Base-by-base conservation (phyloP, 129 eudicot species). In the Rutidosis leptorrhynchoides region DNA sequence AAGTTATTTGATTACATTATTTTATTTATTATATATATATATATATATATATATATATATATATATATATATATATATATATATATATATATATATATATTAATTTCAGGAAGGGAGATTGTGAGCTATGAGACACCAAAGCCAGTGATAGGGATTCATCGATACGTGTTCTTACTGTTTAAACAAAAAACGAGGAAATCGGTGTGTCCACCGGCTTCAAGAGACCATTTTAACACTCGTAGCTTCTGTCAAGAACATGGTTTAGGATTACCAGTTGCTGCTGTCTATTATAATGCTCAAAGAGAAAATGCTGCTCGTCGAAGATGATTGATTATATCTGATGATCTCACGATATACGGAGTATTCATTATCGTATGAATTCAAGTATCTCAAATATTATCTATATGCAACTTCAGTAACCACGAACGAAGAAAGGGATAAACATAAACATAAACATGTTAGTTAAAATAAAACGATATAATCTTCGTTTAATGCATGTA, bases 301-400 rank as follows among this genome's bases (percentile, higher is more conserved):
- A 77, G 97, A 79, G 97, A 87, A 72, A 90, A 87, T 76, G 97
- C 97, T 5, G 88, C 93, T 8, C 87, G 97, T 70, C 72, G 90
- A 83, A 80, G 97, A 84, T 90, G 66, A 76, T 21, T 0, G 27
- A 1, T 7, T 9, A 23, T 12, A 26, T n/a, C 8, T 42, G 46
- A 35, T 32, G 40, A 45, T 61, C 26, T 61, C 33, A 60, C 24
- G 68, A 64, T 40, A 11, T n/a, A n/a, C n/a, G n/a, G n/a, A n/a
- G n/a, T n/a, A n/a, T n/a, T n/a, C n/a, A n/a, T 58, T 16, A 25
- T 64, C 33, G 26, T 37, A 46, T 72, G 53, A 62, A n/a, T n/a
- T n/a, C n/a, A n/a, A 43, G 28, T 54, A 14, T 37, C 64, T 17
- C 58, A 37, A 60, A 26, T 64, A 53, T 60, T 64, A 52, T 65